phyloP scores from a whole-genome alignment of 345 rosid species.

The Hibiscus trionum region DNA sequence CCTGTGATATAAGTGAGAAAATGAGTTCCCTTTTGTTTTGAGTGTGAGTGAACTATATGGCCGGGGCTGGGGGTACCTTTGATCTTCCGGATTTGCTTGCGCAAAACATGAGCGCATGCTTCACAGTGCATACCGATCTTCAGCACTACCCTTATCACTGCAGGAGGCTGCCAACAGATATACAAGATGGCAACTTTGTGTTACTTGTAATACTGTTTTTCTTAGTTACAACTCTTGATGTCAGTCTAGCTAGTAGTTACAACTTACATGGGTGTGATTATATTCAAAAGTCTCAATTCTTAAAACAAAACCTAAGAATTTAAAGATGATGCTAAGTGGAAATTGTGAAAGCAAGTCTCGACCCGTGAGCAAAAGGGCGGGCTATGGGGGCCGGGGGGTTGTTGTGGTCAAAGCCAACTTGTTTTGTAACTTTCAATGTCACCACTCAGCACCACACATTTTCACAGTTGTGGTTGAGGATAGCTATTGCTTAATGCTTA shows the following conservation, averaged over 20 bases:
- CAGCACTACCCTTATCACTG: constrained; percentile 42
- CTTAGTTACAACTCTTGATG: no score
- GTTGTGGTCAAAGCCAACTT: constrained; percentile 11
- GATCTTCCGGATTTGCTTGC: constrained; percentile 41
- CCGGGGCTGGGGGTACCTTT: background rate
- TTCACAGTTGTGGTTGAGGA: background rate
- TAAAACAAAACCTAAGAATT: background rate
- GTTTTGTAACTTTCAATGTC: constrained; percentile 50
- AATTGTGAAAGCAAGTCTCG: background rate
- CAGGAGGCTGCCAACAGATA: constrained; percentile 30
- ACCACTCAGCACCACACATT: constrained; percentile 24
- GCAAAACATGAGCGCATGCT: constrained; percentile 56
- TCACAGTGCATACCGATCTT: constrained; percentile 60
- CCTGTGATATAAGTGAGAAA: constrained; percentile 21
- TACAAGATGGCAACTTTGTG: no score
- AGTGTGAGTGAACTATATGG: no score
- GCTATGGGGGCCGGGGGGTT: no score
- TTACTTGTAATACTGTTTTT: no score
- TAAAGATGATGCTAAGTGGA: background rate
- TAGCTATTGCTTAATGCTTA: background rate
- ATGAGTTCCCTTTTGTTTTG: no score
- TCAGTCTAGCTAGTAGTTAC: no score
- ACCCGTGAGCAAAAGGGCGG: constrained; percentile 9
- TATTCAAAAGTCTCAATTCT: no score
- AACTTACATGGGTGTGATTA: no score